Conservation (phyloP, 495 filamentous ascomycete species). For the Hypoxylon lenormandii region DNA sequence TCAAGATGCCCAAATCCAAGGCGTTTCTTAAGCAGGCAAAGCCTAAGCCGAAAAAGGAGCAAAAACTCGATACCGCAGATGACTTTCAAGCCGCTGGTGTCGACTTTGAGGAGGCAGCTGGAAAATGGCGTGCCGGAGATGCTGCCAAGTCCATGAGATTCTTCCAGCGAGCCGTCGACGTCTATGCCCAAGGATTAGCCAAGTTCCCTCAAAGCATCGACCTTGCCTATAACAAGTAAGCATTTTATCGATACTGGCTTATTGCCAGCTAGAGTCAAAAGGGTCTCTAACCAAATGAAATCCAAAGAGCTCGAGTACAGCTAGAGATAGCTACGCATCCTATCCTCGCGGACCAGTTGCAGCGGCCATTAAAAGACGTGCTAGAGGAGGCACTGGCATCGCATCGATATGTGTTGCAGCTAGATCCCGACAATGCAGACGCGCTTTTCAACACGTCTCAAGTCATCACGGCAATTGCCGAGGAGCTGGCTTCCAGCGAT, state of each 20-base stretch:
- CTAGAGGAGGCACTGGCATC: constrained; percentile 69
- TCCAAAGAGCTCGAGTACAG: constrained; percentile 66
- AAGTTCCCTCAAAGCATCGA: constrained; percentile 72
- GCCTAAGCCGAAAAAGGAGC: constrained; percentile 26
- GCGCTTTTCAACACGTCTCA: constrained; percentile 75
- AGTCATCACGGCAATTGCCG: constrained; percentile 74
- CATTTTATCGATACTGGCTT: not conserved
- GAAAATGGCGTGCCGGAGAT: constrained; percentile 79
- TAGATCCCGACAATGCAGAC: constrained; percentile 73
- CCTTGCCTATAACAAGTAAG: constrained; percentile 76
- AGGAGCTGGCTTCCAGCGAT: constrained; percentile 62
- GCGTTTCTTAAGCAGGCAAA: constrained; percentile 18
- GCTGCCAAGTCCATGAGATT: constrained; percentile 75
- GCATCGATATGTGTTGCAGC: constrained; percentile 68
- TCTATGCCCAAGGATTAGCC: constrained; percentile 70
- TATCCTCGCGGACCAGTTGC: constrained; percentile 65
- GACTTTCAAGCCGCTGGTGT: constrained; percentile 66
- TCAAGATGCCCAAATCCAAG: constrained; percentile 32
- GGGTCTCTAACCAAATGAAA: not conserved
- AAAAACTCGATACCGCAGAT: constrained; percentile 39
- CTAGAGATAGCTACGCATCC: constrained; percentile 74
- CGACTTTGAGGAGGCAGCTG: constrained; percentile 73
- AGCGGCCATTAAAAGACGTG: constrained; percentile 58
- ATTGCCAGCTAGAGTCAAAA: not conserved
- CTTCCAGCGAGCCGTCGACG: constrained; percentile 72